Percentiles rank a stretch among this genome's conserved stretches.
Evolutionary conservation across 345 rosid species (phyloP).

Genomic region (Aquilaria sinensis): DNA sequence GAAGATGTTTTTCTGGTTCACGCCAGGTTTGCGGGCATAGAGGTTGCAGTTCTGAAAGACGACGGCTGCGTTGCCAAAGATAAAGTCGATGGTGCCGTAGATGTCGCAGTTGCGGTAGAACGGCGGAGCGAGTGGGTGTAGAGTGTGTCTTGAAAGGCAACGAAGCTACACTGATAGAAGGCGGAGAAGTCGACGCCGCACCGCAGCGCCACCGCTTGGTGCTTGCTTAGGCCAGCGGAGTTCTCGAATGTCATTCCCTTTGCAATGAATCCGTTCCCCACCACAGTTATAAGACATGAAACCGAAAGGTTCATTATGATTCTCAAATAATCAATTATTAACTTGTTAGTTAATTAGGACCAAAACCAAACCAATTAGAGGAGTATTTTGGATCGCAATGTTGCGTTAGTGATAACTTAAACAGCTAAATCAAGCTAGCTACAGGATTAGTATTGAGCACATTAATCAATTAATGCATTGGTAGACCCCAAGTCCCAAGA

Average conservation of each 20-base stretch:
- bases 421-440: too few species aligned
- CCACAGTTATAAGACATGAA: conserved; percentile 36
- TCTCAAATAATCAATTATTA: too few species aligned
- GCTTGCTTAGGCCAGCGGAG: conserved; percentile 66
- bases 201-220: conserved; percentile 84
- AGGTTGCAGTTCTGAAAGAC: conserved; percentile 64
- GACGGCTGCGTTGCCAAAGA: conserved; percentile 69
- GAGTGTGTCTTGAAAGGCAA: conserved; percentile 74
- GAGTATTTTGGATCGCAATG: too few species aligned
- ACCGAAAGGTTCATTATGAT: too few species aligned
- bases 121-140: conserved; percentile 54
- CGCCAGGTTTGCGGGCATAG: conserved; percentile 65
- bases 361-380: too few species aligned
- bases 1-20: conserved; percentile 42
- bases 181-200: conserved; percentile 67
- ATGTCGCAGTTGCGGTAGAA: conserved; percentile 74
- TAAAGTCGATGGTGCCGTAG: conserved; percentile 70
- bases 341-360: too few species aligned
- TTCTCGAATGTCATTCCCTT: conserved; percentile 70
- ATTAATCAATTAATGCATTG: too few species aligned
- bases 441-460: too few species aligned
- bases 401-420: too few species aligned
- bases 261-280: conserved; percentile 70
- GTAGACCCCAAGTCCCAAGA: too few species aligned
- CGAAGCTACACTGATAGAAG: conserved; percentile 62